A percentile compares a stretch with the other conserved stretches of the same genome.
phyloP scores from a whole-genome alignment of 2,329 filamentous ascomycete species.

The Aaosphaeria arxii region DNA sequence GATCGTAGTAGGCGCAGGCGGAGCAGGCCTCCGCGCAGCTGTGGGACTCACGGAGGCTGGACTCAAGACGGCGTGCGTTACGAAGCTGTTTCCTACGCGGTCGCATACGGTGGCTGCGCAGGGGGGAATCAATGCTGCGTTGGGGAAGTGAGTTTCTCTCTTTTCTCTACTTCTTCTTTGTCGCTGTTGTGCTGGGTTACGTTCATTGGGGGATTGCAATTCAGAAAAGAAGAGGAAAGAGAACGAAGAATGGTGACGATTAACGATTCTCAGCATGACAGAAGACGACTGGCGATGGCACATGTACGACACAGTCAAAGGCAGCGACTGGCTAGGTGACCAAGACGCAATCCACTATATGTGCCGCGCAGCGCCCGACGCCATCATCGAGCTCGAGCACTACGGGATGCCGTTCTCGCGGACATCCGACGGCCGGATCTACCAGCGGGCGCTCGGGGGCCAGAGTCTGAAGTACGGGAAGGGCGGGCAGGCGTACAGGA shows the following conservation, averaged over 20 bases:
- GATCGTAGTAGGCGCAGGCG: conserved; percentile 49
- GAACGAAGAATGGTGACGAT: no score
- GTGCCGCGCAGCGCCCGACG: conserved; percentile 54
- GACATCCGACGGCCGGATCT: conserved; percentile 45
- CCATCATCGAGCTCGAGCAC: conserved; percentile 55
- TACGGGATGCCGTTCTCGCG: conserved; percentile 56
- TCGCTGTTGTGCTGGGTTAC: neutral
- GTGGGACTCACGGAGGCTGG: conserved; percentile 85
- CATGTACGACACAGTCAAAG: conserved; percentile 60
- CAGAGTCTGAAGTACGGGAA: conserved; percentile 48
- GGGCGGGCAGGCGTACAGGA: conserved; percentile 49
- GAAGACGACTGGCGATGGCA: conserved; percentile 59
- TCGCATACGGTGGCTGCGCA: conserved; percentile 75
- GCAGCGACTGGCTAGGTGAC: conserved; percentile 58
- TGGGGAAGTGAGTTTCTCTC: conserved; percentile 46
- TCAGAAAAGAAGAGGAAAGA: no score
- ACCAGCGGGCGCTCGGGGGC: conserved; percentile 49
- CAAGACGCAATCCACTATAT: conserved; percentile 61
- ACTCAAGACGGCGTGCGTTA: conserved; percentile 86
- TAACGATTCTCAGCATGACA: no score
- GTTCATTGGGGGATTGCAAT: neutral
- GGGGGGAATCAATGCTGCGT: conserved; percentile 82
- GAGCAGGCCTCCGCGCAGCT: conserved; percentile 73
- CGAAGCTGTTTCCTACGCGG: conserved; percentile 81
- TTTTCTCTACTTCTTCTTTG: neutral